Evolutionary conservation across 768 basidiomycete species (phyloP).

Genomic region (Rhodotorula babjevae): DNA sequence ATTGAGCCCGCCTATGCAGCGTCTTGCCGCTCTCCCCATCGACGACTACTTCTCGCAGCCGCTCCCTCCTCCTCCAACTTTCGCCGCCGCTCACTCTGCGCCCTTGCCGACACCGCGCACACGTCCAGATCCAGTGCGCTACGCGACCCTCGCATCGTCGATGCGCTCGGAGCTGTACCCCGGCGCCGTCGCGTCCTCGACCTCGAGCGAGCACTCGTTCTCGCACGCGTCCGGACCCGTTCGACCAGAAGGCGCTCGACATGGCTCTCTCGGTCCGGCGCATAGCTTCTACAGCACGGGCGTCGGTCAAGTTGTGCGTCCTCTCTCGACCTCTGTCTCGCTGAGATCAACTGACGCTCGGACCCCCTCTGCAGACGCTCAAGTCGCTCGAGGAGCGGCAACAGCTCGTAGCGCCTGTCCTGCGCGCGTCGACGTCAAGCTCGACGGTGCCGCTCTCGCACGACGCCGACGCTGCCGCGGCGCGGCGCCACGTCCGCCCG

Average conservation of each 20-base stretch:
- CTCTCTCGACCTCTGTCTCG: too few relatives aligned
- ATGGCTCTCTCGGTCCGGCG: neutral
- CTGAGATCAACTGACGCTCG: accelerated
- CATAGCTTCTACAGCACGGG: neutral
- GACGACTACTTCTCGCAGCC: neutral
- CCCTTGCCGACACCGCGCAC: neutral
- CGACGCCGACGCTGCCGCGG: neutral
- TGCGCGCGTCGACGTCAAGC: neutral
- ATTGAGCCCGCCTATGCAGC: neutral
- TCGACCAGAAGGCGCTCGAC: neutral
- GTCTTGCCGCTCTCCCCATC: neutral
- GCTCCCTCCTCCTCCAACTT: neutral
- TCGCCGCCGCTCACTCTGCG: neutral
- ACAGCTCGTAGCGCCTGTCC: too few relatives aligned
- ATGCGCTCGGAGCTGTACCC: neutral
- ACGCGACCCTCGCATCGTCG: neutral
- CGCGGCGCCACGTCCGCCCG: neutral
- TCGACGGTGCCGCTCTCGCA: neutral
- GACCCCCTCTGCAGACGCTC: too few relatives aligned
- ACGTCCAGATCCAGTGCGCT: neutral
- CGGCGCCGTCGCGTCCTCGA: neutral
- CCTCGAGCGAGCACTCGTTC: neutral
- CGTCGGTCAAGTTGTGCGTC: neutral
- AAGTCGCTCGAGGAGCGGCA: neutral
- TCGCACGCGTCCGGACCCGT: neutral